Evolutionary conservation across 306 rosid species (phyloP).

Genomic region (Fragaria nilgerrensis): DNA sequence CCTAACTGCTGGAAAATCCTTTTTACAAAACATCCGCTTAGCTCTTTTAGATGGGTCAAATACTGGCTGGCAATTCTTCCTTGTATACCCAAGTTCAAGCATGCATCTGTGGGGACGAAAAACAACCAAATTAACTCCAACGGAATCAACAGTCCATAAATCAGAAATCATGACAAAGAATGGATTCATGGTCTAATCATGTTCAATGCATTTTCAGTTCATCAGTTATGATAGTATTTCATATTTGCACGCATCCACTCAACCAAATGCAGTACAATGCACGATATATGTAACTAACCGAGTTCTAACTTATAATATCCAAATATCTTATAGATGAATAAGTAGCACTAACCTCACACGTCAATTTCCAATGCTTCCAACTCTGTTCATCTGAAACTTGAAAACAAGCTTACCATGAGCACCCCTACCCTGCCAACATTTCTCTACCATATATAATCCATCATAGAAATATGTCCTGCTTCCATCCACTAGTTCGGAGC

Average conservation of each 20-base stretch:
- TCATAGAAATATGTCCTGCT: constrained; percentile 66
- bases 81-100: background rate
- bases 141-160: background rate
- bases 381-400: constrained; percentile 7
- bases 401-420: constrained; percentile 25
- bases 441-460: constrained; percentile 62
- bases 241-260: background rate
- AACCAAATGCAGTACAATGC: background rate
- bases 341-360: background rate
- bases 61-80: background rate
- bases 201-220: background rate
- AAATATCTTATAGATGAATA: background rate
- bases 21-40: background rate
- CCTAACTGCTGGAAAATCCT: background rate
- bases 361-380: constrained; percentile 32
- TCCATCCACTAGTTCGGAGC: constrained; percentile 57
- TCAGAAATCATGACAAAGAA: background rate
- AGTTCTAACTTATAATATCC: background rate
- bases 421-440: background rate
- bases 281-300: background rate
- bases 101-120: background rate
- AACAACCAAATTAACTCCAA: background rate
- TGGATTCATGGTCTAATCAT: background rate
- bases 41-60: background rate
- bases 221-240: background rate